phyloP scores from a whole-genome alignment of 2,329 filamentous ascomycete genomes.

The Graphiopsis chlorocephala region DNA sequence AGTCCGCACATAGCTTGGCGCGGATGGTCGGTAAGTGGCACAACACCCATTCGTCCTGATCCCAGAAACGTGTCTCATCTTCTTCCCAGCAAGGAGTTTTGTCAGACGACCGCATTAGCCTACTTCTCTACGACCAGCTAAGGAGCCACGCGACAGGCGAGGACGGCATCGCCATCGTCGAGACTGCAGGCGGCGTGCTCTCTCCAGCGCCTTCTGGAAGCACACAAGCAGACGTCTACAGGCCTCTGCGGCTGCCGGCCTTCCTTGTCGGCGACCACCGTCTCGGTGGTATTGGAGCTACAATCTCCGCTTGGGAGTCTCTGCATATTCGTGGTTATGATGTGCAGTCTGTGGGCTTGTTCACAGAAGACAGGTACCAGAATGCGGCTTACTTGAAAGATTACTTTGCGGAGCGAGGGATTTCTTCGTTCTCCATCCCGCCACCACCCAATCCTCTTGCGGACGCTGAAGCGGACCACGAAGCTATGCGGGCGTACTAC shows the following conservation, averaged over 20 bases:
- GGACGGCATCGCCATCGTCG: conserved; percentile 65
- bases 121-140: conserved; percentile 41
- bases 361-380: conserved; percentile 62
- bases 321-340: conserved; percentile 76
- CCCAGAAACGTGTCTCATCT: not conserved
- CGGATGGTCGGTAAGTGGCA: conserved; percentile 2
- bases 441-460: conserved; percentile 55
- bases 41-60: not conserved
- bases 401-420: conserved; percentile 62
- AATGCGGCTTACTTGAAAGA: conserved; percentile 66
- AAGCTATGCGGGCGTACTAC: conserved; percentile 66
- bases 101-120: conserved; percentile 37
- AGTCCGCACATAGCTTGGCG: conserved; percentile 74
- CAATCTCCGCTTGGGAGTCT: conserved; percentile 77
- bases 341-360: conserved; percentile 66
- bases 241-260: conserved; percentile 69
- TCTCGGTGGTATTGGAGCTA: conserved; percentile 76
- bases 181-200: conserved; percentile 80
- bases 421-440: conserved; percentile 57
- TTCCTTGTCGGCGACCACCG: conserved; percentile 72
- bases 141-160: conserved; percentile 41
- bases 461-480: conserved; percentile 47
- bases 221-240: conserved; percentile 74
- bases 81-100: conserved; percentile 14
- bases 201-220: conserved; percentile 74